Evolutionary conservation across 2,329 filamentous ascomycete genomes (phyloP), one percentile per base, ranked within the genome.

Genomic region (Ophiognomonia clavigignenti-juglandacearum): DNA sequence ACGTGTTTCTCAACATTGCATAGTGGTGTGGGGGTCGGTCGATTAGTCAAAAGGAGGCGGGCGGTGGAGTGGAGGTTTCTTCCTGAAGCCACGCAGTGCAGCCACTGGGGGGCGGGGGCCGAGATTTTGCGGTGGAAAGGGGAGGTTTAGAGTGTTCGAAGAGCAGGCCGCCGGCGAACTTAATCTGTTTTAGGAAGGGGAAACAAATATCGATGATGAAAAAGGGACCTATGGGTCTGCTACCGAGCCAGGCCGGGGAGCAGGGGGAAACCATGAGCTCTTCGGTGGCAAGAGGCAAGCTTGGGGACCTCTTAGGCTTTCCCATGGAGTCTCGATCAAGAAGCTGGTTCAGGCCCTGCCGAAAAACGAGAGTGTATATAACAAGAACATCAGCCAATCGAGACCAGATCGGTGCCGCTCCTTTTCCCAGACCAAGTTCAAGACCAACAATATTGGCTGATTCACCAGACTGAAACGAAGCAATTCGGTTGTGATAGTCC

Each of bases 361-460:
- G 31, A 43, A 35, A 24, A 22, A 16, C 18, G 35, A 45, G 42
- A 41, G 47, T 51, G 44, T 51, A 51, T 36, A 51, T 48, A 44
- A 48, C 45, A 45, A 36, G 34, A n/a, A n/a, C n/a, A 51, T 41
- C 39, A 39, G 41, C 40, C 48, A 51, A 24, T 48, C 39, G 37
- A 47, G 43, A 51, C 44, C 48, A 51, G 24, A 37, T 22, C 19
- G 44, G 41, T 47, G 45, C 43, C 27, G 43, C 39, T 38, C 29
- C 32, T 36, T 20, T 20, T n/a, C n/a, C n/a, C n/a, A n/a, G n/a
- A n/a, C n/a, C n/a, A n/a, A n/a, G n/a, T 18, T 6, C 29, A 8
- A 35, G 10, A 35, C 19, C 32, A 16, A 35, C 13, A 16, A 16
- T 16, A 16, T 16, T 39, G 39, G 39, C 38, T 48, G 34, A 18